phyloP scores from a whole-genome alignment of 345 rosid genomes.

The Excoecaria agallocha region DNA sequence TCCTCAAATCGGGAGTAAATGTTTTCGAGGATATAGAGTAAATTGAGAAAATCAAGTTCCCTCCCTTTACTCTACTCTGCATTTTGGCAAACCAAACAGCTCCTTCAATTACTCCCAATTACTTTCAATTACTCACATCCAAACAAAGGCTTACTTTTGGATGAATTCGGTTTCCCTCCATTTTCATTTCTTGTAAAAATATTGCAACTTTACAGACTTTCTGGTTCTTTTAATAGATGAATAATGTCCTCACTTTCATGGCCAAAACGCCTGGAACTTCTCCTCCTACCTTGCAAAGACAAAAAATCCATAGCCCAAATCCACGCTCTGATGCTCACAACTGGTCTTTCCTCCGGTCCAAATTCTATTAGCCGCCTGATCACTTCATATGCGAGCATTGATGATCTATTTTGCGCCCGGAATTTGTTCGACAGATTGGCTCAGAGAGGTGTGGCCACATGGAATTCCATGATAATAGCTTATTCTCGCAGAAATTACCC shows the following conservation, averaged over 20 bases:
- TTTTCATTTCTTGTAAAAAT: not conserved
- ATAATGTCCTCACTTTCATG: constrained; percentile 26
- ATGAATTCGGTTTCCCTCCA: not conserved
- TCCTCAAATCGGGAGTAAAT: no score
- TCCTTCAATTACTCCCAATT: no score
- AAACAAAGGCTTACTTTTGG: not conserved
- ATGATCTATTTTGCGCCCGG: constrained; percentile 46
- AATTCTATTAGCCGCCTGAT: constrained; percentile 33
- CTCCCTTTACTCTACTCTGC: no score
- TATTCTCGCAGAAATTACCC: constrained; percentile 47
- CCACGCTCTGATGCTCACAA: constrained; percentile 44
- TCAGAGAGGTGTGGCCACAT: constrained; percentile 39
- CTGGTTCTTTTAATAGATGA: not conserved
- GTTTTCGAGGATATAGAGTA: no score
- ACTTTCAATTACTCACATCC: no score
- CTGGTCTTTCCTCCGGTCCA: constrained; percentile 31
- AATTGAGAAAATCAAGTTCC: no score
- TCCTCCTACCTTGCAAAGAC: constrained; percentile 41
- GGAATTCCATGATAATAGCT: constrained; percentile 58
- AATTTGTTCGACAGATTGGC: constrained; percentile 57
- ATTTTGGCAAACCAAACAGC: no score
- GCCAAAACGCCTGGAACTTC: constrained; percentile 41
- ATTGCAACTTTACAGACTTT: no score
- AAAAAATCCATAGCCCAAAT: constrained; percentile 31
- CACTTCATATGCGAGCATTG: constrained; percentile 27